These are phyloP conservation scores for Xylaria curta DNA, from an alignment of 495 filamentous ascomycete genomes.

Conservation along the genomic window DNA sequence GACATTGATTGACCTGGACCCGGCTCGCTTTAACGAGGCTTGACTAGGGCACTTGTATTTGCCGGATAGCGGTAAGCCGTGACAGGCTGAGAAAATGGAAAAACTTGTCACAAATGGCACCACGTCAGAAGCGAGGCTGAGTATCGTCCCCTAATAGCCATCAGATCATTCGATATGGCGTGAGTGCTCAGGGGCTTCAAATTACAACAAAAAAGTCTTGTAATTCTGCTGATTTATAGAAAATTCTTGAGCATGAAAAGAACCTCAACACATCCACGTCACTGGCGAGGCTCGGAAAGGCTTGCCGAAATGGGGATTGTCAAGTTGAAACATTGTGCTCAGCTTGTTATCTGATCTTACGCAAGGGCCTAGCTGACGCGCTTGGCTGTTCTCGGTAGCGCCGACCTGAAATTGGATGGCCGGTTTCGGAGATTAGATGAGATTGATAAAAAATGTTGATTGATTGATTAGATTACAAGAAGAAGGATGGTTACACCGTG, in stretches of 20 bases:
- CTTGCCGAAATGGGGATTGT: background rate
- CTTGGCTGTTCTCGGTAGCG: slow-evolving; percentile 15
- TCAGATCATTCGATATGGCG: slow-evolving; percentile 20
- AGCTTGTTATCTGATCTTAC: slow-evolving; percentile 16
- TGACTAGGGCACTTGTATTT: background rate
- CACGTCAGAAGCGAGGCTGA: slow-evolving; percentile 7
- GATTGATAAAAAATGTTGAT: slow-evolving; percentile 25
- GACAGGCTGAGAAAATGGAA: background rate
- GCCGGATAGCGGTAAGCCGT: background rate
- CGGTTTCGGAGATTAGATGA: slow-evolving; percentile 26
- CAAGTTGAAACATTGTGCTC: background rate
- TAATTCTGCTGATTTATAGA: background rate
- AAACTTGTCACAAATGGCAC: background rate
- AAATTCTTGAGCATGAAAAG: background rate
- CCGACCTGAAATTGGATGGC: background rate
- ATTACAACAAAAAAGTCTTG: background rate
- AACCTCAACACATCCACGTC: background rate
- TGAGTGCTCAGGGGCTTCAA: slow-evolving; percentile 16
- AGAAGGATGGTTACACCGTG: slow-evolving; percentile 6
- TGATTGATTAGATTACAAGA: slow-evolving; percentile 29
- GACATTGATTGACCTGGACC: background rate
- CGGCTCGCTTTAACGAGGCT: background rate
- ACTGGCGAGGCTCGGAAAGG: background rate
- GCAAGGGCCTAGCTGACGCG: background rate
- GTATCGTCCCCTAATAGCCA: background rate